Evolutionary conservation across 2,329 filamentous ascomycete genomes (phyloP).

Genomic region (Trichoderma sp.): DNA sequence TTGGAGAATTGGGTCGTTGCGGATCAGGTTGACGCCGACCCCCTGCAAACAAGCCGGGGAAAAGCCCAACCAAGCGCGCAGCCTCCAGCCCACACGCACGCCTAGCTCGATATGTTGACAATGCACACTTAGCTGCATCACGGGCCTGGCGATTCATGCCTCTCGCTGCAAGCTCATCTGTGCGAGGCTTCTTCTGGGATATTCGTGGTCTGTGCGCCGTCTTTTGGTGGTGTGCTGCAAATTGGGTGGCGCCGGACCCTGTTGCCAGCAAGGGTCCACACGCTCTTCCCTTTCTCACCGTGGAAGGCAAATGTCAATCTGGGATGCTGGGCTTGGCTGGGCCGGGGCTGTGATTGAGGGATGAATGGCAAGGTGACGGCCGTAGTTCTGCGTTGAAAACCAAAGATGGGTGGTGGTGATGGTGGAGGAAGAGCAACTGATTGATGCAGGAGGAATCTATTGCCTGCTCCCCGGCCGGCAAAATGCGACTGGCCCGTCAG

Average conservation of each 20-base stretch:
- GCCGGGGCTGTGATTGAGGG: not conserved
- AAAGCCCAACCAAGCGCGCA: conserved; percentile 18
- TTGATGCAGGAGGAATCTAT: not conserved
- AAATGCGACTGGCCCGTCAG: not conserved
- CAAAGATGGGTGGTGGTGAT: not conserved
- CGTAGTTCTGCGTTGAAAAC: not conserved
- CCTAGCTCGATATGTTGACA: conserved; percentile 11
- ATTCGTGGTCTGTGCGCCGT: conserved; percentile 19
- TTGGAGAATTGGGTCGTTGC: conserved; percentile 14
- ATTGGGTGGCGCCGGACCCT: conserved; percentile 23
- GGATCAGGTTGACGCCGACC: conserved; percentile 4
- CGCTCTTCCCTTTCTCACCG: conserved; percentile 6
- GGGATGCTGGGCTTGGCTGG: conserved; percentile 4
- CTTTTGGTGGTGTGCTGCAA: conserved; percentile 19
- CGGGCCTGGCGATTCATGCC: conserved; percentile 23
- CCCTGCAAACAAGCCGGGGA: conserved; percentile 14
- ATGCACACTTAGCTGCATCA: conserved; percentile 20
- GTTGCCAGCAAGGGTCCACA: conserved; percentile 19
- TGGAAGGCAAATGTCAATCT: conserved; percentile 20
- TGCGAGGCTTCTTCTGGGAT: conserved; percentile 22
- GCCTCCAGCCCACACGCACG: conserved; percentile 15
- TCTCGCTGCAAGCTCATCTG: conserved; percentile 22
- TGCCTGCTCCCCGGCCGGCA: not conserved
- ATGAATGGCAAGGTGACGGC: conserved; percentile 8
- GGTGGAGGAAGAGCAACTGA: not conserved